A percentile compares a stretch with the other conserved stretches of the same genome.
These are phyloP conservation scores for Cercospora sp. DNA, from an alignment of 2,329 filamentous ascomycete genomes.

Conservation along the genomic window DNA sequence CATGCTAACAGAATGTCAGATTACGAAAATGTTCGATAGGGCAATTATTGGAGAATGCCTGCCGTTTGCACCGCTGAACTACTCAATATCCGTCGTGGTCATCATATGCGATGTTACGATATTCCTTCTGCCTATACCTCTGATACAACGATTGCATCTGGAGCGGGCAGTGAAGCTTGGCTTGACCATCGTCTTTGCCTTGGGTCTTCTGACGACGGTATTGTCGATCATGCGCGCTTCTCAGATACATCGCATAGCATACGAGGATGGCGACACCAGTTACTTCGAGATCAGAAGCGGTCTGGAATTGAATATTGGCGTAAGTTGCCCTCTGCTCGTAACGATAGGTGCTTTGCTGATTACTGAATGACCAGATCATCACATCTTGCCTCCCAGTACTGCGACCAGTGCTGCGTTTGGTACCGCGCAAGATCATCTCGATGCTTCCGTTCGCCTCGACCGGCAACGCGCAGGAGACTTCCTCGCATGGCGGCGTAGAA, in stretches of 20 bases:
- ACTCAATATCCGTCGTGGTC: conserved; percentile 57
- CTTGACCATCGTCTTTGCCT: conserved; percentile 22
- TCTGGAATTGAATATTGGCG: conserved; percentile 25
- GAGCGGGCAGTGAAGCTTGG: conserved; percentile 23
- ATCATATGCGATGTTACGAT: conserved; percentile 24
- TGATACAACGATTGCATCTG: conserved; percentile 22
- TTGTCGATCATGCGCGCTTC: conserved; percentile 22
- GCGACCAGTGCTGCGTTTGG: conserved; percentile 18
- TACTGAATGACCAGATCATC: conserved; percentile 19
- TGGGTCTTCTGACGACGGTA: conserved; percentile 24
- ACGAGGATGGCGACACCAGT: conserved; percentile 22
- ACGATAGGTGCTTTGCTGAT: neutral
- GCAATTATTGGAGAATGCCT: conserved; percentile 79
- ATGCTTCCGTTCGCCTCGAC: conserved; percentile 17
- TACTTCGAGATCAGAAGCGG: conserved; percentile 24
- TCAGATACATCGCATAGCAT: conserved; percentile 24
- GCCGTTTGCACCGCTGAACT: conserved; percentile 93
- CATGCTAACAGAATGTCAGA: conserved; percentile 15
- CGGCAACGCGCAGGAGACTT: neutral
- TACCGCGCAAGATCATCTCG: conserved; percentile 21
- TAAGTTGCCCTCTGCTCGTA: neutral
- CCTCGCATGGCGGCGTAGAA: conserved; percentile 7
- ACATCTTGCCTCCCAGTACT: conserved; percentile 28
- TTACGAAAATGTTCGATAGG: conserved; percentile 23
- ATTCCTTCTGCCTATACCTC: conserved; percentile 24